A percentile compares a stretch with the other conserved stretches of the same genome.
Conservation (phyloP, 2,329 filamentous ascomycete species). For the Xylariomycetidae sp. region DNA sequence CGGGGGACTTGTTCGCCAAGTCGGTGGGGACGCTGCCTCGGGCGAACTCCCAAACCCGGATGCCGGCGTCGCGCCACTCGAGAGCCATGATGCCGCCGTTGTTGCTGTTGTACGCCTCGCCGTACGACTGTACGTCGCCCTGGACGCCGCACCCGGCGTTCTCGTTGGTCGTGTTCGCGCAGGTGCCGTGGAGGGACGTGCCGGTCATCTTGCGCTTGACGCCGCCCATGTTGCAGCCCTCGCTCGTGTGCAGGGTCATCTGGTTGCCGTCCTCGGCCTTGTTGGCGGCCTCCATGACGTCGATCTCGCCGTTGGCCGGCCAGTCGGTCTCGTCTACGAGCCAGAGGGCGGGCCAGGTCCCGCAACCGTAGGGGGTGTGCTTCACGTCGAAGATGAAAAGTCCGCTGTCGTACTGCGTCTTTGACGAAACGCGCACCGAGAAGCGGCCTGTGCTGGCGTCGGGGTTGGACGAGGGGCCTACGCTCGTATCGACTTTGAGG, state of each 20-base stretch:
- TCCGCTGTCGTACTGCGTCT: slow-evolving; percentile 51
- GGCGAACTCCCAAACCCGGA: slow-evolving; percentile 57
- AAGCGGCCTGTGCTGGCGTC: slow-evolving; percentile 54
- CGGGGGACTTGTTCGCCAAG: slow-evolving; percentile 44
- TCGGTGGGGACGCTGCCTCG: slow-evolving; percentile 43
- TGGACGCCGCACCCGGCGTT: slow-evolving; percentile 55
- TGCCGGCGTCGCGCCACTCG: slow-evolving; percentile 54
- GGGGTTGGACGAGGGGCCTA: slow-evolving; percentile 39
- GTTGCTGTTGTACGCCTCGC: slow-evolving; percentile 42
- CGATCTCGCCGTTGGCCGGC: slow-evolving; percentile 60
- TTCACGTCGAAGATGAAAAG: slow-evolving; percentile 64
- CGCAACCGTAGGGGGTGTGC: slow-evolving; percentile 58
- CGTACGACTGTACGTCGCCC: slow-evolving; percentile 38
- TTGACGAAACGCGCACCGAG: slow-evolving; percentile 58
- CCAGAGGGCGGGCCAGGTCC: slow-evolving; percentile 62
- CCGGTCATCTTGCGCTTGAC: slow-evolving; percentile 51
- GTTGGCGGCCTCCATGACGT: slow-evolving; percentile 56
- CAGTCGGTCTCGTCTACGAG: slow-evolving; percentile 54
- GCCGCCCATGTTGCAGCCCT: slow-evolving; percentile 45
- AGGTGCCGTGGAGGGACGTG: slow-evolving; percentile 34
- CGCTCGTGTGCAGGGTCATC: slow-evolving; percentile 53
- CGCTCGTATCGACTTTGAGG: slow-evolving; percentile 54
- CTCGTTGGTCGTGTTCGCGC: slow-evolving; percentile 41
- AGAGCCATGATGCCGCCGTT: slow-evolving; percentile 56
- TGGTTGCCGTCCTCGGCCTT: slow-evolving; percentile 47